Percentiles rank a stretch among this genome's conserved stretches.
Conservation (phyloP, 2,329 filamentous ascomycete genomes). For the Dactylonectria estremocensis region DNA sequence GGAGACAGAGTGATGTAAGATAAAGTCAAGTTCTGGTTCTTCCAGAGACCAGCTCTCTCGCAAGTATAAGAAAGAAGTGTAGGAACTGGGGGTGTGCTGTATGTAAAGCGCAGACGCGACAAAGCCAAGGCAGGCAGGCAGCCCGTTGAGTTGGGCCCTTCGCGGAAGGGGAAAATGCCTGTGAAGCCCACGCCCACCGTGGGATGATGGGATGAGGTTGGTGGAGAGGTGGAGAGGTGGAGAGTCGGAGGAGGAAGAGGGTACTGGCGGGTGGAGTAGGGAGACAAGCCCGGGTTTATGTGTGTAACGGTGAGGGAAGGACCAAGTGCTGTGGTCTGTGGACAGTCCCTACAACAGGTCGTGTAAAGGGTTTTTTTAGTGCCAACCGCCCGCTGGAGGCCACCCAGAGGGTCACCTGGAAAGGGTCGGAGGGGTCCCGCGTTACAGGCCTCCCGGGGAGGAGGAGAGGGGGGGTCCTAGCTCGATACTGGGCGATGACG, state of each 20-base stretch:
- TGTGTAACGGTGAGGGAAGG: not conserved
- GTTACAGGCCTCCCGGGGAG: slow-evolving; percentile 6
- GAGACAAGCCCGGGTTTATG: slow-evolving; percentile 8
- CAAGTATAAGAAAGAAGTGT: slow-evolving; percentile 13
- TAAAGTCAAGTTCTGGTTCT: not conserved
- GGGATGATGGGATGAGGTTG: slow-evolving; percentile 28
- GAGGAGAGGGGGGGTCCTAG: not conserved
- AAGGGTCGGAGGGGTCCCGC: not conserved
- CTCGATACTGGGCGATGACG: not conserved
- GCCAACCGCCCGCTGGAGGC: not conserved
- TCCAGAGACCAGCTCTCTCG: slow-evolving; percentile 45
- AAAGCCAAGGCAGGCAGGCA: not conserved
- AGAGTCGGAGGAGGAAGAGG: not conserved
- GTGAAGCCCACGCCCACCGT: slow-evolving; percentile 31
- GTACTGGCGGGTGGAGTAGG: slow-evolving; percentile 6
- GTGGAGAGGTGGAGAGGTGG: slow-evolving; percentile 8
- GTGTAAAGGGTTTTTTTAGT: not conserved
- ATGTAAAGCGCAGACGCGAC: slow-evolving; percentile 6
- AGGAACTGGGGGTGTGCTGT: slow-evolving; percentile 26
- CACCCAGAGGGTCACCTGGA: not conserved
- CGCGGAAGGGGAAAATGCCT: slow-evolving; percentile 14
- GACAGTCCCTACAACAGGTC: not conserved
- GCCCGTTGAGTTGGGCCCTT: slow-evolving; percentile 24
- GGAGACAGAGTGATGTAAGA: not conserved
- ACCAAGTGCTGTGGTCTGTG: not conserved